Base-by-base conservation (phyloP, 805 yeast species). In the Candida fluviatilis region DNA sequence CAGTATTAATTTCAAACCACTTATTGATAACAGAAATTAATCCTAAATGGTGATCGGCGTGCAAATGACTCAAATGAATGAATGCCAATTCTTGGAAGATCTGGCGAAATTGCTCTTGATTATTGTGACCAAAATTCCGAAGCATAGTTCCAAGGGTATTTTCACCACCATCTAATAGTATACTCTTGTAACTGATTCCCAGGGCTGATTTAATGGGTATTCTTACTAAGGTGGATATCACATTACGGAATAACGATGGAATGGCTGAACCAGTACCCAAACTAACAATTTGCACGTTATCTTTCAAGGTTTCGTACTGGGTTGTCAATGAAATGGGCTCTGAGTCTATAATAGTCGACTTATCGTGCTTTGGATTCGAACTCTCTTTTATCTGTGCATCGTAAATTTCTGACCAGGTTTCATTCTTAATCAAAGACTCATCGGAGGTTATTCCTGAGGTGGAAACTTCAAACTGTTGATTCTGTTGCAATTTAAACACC, bases 1-100 rank as follows among this genome's bases (percentile, higher is more conserved):
- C 45, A 5, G 34, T 32, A 42, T 74, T 67, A 11, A 62, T 55
- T 23, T 59, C 54, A 41, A 75, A 68, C 95, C 97, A 90, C 46
- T 77, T 78, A 27, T 70, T 67, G 18, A 93, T 67, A 3, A 93
- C 58, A 4, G 87, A 74, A 6, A 84, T 63, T 4, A 85, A 69
- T 0, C 99, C 99, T 30, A 93, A 64, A 58, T 91, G 97, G 57
- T 93, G 99, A 57, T 93, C 99, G 0, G 98, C 99, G 60, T 93
- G 99, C 50, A 91, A 67, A 66, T 93, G 99, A 49, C 95, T 84
- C 38, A 93, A 64, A 51, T 77, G 85, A 15, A 91, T 65, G 38
- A 86, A 41, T 23, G 73, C 64, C 40, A 90, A 60, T 50, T 90
- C 95, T 29, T 61, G 47, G 45, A 90, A 69, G 2, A 84, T 59